Conservation (phyloP, 179 eudicot genomes). For the Camellia oleifera region DNA sequence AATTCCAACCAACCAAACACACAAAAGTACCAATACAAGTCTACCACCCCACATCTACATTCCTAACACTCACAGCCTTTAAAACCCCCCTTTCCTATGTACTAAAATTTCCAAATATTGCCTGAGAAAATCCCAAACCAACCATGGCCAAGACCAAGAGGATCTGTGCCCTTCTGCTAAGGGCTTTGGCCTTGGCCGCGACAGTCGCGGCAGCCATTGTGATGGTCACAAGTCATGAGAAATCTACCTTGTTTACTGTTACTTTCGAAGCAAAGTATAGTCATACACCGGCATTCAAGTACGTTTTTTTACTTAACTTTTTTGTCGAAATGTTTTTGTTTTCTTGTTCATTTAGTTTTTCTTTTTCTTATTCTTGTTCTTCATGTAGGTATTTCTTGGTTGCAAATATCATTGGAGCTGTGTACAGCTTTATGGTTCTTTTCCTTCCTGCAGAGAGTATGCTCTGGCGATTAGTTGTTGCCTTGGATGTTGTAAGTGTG, state of each 20-base stretch:
- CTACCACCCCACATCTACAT: neutral
- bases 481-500: conserved; percentile 40
- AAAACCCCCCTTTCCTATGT: neutral
- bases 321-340: too few species aligned
- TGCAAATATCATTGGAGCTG: conserved; percentile 38
- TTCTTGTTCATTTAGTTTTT: too few species aligned
- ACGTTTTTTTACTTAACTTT: conserved; percentile 1
- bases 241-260: conserved; percentile 28
- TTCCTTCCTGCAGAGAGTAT: conserved; percentile 42
- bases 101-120: neutral
- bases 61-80: neutral
- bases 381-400: conserved; percentile 49
- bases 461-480: conserved; percentile 37
- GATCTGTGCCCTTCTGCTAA: conserved; percentile 31
- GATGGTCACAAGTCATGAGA: conserved; percentile 52
- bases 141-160: conserved; percentile 36
- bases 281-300: conserved; percentile 53
- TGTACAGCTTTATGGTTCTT: conserved; percentile 36
- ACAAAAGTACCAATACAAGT: neutral
- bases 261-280: conserved; percentile 43
- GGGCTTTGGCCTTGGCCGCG: conserved; percentile 38
- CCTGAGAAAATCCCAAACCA: neutral
- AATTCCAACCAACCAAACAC: conserved; percentile 6
- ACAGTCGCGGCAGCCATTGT: conserved; percentile 39
- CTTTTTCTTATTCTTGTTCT: too few species aligned